Evolutionary conservation across 371 early-diverging fungal genomes (phyloP).

Genomic region (Mucor piriformis): DNA sequence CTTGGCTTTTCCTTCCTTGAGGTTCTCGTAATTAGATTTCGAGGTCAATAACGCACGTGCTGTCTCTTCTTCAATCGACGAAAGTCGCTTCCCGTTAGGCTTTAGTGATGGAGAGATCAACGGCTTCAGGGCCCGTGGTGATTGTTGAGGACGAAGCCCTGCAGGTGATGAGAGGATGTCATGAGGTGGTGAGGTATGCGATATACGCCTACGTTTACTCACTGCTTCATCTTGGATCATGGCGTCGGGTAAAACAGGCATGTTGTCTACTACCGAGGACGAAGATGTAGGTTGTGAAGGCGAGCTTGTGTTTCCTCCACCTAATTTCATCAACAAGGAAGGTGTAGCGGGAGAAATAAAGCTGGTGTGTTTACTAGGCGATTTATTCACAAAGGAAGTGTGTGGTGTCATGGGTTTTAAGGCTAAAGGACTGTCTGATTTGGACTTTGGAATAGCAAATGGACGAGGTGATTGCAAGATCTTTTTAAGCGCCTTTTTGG

Average conservation of each 20-base stretch:
- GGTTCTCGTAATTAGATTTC: conserved; percentile 86
- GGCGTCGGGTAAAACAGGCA: conserved; percentile 45
- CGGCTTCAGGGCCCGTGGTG: conserved; percentile 50
- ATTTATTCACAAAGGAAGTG: conserved; percentile 19
- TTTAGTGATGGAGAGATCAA: conserved; percentile 58
- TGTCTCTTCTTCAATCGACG: conserved; percentile 49
- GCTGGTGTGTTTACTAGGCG: conserved; percentile 6
- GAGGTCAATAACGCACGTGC: conserved; percentile 62
- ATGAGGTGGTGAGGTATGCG: conserved; percentile 21
- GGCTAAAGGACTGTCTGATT: conserved; percentile 23
- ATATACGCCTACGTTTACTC: conserved; percentile 28
- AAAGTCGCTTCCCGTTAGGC: conserved; percentile 42
- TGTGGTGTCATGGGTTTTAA: conserved; percentile 31
- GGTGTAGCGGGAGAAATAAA: conserved; percentile 60
- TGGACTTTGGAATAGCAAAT: conserved; percentile 9
- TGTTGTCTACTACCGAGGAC: conserved; percentile 38
- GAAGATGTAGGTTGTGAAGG: conserved; percentile 8
- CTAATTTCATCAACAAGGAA: conserved; percentile 66
- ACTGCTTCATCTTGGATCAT: conserved; percentile 22
- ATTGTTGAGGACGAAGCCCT: conserved; percentile 28
- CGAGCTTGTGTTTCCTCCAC: conserved; percentile 37
- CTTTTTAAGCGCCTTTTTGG: conserved; percentile 16
- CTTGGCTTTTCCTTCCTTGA: conserved; percentile 84
- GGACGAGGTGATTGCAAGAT: conserved; percentile 19
- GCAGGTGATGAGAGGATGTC: conserved; percentile 34